Percentiles rank a stretch among this genome's conserved stretches.
These are phyloP conservation scores for Saccharomycopsis sp. DNA, from an alignment of 805 yeast species.

Conservation along the genomic window DNA sequence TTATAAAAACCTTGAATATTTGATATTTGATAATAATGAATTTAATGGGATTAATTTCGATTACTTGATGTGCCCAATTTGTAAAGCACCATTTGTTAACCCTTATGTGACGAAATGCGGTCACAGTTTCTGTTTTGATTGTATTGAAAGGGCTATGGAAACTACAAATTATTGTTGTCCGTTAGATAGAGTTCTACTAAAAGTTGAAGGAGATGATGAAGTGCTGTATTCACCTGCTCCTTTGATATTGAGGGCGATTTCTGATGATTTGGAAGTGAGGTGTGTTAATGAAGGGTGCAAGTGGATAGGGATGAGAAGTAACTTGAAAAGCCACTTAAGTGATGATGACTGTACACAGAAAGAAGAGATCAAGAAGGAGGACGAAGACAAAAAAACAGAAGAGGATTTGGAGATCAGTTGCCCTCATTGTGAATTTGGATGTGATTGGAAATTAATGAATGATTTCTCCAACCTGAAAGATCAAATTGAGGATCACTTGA, in stretches of 20 bases:
- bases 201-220: background rate
- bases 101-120: constrained; percentile 21
- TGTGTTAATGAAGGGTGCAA: constrained; percentile 46
- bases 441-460: constrained; percentile 34
- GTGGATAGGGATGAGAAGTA: constrained; percentile 51
- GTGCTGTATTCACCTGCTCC: constrained; percentile 38
- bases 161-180: constrained; percentile 12
- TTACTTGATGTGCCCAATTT: constrained; percentile 17
- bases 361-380: constrained; percentile 18
- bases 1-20: constrained; percentile 3
- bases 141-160: constrained; percentile 6
- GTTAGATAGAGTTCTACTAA: constrained; percentile 3
- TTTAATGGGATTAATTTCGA: constrained; percentile 1
- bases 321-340: constrained; percentile 38
- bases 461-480: too few relatives aligned
- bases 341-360: constrained; percentile 17
- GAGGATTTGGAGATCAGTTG: constrained; percentile 29
- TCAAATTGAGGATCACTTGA: background rate
- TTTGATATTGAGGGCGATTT: constrained; percentile 39
- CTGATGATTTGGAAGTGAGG: constrained; percentile 44
- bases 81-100: constrained; percentile 15
- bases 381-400: background rate
- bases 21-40: background rate
- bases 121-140: constrained; percentile 18
- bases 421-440: constrained; percentile 43